Conservation (phyloP, 2,329 filamentous ascomycete genomes). For the Exophiala oligosperma region DNA sequence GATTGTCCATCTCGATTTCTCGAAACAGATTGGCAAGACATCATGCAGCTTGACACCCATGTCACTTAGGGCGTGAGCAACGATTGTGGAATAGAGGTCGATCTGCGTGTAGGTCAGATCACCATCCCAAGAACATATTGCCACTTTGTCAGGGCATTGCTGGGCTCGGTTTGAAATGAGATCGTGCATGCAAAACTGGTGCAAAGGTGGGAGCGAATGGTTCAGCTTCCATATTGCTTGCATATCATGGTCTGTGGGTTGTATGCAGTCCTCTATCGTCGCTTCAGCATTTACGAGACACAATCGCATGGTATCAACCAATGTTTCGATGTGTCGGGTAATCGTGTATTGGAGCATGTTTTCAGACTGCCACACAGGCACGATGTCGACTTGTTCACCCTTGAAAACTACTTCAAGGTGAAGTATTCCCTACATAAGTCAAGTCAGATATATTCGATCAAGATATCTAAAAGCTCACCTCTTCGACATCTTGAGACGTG, state of each 20-base stretch:
- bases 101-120: conserved; percentile 39
- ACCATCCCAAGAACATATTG: conserved; percentile 43
- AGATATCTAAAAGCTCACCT: background rate
- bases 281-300: conserved; percentile 34
- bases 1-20: conserved; percentile 46
- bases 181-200: conserved; percentile 25
- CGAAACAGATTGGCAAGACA: conserved; percentile 43
- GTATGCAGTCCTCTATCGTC: conserved; percentile 36
- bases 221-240: conserved; percentile 31
- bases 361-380: conserved; percentile 44
- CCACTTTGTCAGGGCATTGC: conserved; percentile 20
- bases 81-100: conserved; percentile 35
- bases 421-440: conserved; percentile 31
- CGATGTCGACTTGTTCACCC: conserved; percentile 34
- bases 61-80: conserved; percentile 38
- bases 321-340: conserved; percentile 42
- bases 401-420: conserved; percentile 37
- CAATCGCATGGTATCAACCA: conserved; percentile 43
- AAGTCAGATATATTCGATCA: conserved; percentile 16
- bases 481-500: conserved; percentile 4
- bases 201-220: conserved; percentile 21
- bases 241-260: conserved; percentile 31
- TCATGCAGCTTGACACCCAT: conserved; percentile 42
- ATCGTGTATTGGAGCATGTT: conserved; percentile 47
- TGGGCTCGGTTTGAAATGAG: conserved; percentile 15